Conservation (phyloP, 331 rosid species). For the Rosa hybrid region DNA sequence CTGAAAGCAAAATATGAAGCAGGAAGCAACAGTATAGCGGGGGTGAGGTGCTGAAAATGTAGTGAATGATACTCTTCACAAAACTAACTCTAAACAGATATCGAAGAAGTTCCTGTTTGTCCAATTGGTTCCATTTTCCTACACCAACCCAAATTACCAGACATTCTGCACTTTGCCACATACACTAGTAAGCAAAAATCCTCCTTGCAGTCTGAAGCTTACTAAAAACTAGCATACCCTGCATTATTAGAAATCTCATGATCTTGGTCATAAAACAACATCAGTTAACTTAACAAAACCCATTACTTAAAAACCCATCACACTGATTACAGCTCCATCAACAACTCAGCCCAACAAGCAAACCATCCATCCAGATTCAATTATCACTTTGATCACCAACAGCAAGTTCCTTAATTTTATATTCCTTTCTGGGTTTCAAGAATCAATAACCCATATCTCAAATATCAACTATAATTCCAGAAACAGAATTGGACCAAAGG, state of each 20-base stretch:
- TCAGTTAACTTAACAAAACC: neutral
- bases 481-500: neutral
- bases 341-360: neutral
- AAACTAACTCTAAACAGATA: neutral
- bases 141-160: neutral
- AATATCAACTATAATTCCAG: slow-evolving; percentile 3
- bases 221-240: neutral
- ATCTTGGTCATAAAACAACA: neutral
- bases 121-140: neutral
- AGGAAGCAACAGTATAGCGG: neutral
- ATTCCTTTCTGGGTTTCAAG: neutral
- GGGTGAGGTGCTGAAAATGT: neutral
- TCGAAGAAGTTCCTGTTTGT: no score
- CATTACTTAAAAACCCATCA: neutral
- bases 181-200: neutral
- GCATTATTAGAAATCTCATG: neutral
- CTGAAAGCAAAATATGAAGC: neutral
- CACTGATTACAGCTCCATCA: neutral
- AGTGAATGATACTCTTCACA: neutral
- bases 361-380: neutral
- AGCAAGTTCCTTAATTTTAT: neutral
- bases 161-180: neutral
- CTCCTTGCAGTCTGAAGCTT: neutral
- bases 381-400: neutral
- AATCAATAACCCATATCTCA: neutral